Conservation (phyloP, 164 flowering plant genomes). For the Buxus sempervirens region DNA sequence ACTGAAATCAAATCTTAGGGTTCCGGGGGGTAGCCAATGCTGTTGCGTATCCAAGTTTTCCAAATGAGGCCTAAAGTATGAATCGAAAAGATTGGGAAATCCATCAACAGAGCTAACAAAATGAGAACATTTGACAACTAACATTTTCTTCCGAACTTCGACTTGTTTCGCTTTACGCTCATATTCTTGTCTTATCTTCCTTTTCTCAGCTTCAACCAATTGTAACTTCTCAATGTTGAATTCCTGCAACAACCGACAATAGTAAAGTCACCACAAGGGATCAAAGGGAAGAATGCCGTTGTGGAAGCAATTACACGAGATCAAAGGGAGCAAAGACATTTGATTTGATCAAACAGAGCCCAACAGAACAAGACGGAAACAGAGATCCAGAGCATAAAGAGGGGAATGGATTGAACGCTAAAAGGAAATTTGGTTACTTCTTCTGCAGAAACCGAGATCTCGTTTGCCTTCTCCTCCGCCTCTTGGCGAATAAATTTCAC, state of each 20-base stretch:
- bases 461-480: slow-evolving; percentile 95
- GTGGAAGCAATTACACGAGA: no score
- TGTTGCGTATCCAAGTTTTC: no score
- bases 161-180: slow-evolving; percentile 92
- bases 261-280: no score
- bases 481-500: slow-evolving; percentile 94
- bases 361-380: background rate
- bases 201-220: slow-evolving; percentile 42
- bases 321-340: no score
- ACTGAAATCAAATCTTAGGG: no score
- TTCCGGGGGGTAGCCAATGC: no score
- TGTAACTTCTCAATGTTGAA: slow-evolving; percentile 94
- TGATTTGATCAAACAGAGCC: background rate
- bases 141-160: slow-evolving; percentile 88
- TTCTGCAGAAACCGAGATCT: slow-evolving; percentile 94
- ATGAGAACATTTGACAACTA: slow-evolving; percentile 3
- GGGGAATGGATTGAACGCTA: no score
- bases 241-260: slow-evolving; percentile 46
- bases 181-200: background rate
- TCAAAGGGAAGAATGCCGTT: background rate
- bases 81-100: background rate
- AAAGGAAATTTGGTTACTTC: slow-evolving; percentile 40
- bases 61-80: no score
- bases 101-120: background rate
- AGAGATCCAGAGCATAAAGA: background rate